Base-by-base conservation (phyloP, 1,284 basidiomycete genomes). In the Cerrena zonata region DNA sequence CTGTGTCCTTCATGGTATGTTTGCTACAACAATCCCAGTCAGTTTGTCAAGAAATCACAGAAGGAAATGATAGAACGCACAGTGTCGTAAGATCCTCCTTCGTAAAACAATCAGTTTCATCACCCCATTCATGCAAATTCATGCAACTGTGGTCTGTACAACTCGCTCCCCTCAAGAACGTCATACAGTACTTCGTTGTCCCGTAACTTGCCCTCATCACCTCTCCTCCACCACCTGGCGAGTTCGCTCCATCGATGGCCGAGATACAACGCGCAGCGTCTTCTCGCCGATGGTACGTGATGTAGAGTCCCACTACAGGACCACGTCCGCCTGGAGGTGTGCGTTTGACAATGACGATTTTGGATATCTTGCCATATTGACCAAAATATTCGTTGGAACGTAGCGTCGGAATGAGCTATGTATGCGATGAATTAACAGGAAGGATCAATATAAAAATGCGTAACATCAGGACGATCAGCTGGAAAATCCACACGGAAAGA, bases 361-460 rank as follows among this genome's bases (percentile, higher is more conserved):
- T 97, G 44, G 89, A 86, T 59, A 99, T 97, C 73, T 95, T 96
- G 58, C 96, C 96, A 69, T 98, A 99, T 67, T 97, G 94, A 4
- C 96, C 96, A 69, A 99, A 99, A 69, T 96, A 97, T 59, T 99
- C 96, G 63, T 88, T 89, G 12, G 93, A 94, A 47, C 94, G 91
- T 40, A 99, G 74, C 11, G 94, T 93, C 2, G 94, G 88, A 56
- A 98, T 91, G 44, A 96, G 84, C 91, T 97, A 57, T n/a, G 37
- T 34, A 41, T 52, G 48, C 56, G 45, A 55, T 55, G 52, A 56
- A 49, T 49, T 40, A 58, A 52, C 53, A 45, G 27, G 11, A 47
- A 55, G 47, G 44, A 42, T 45, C 48, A 34, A 26, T 43, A 42
- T 22, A n/a, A 45, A 49, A 19, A 23, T 30, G 24, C n/a, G n/a